Evolutionary conservation across 2,329 filamentous ascomycete genomes (phyloP).

Genomic region (Aspergillus sp.): DNA sequence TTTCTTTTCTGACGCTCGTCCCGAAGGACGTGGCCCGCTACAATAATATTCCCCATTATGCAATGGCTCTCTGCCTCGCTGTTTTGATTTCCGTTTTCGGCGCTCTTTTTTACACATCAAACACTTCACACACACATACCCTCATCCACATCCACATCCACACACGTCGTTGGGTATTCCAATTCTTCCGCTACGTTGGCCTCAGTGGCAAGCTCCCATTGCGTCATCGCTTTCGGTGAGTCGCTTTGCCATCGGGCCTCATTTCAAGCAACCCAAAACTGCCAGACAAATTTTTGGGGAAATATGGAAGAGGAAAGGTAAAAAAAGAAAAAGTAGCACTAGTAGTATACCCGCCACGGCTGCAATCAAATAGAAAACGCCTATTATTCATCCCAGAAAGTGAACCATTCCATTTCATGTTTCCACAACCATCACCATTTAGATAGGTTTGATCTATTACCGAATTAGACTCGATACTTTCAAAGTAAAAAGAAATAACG

Average conservation of each 20-base stretch:
- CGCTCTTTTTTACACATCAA: not conserved
- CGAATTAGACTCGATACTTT: slow-evolving; percentile 7
- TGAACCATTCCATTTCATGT: slow-evolving; percentile 1
- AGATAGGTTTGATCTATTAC: slow-evolving; percentile 56
- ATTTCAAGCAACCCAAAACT: not conserved
- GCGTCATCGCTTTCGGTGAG: slow-evolving; percentile 2
- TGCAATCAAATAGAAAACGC: slow-evolving; percentile 14
- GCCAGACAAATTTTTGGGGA: not conserved
- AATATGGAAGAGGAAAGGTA: not conserved
- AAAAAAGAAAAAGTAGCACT: not conserved
- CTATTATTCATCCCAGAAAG: slow-evolving; percentile 4
- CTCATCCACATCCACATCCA: not conserved
- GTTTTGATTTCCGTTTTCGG: not conserved
- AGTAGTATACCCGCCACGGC: not conserved
- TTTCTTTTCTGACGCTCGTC: not conserved
- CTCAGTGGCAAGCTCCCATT: not conserved
- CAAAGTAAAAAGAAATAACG: not conserved
- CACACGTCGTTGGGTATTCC: slow-evolving; percentile 1
- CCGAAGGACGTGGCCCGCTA: not conserved
- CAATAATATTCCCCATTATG: not conserved
- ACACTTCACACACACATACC: not conserved
- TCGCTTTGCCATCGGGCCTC: not conserved
- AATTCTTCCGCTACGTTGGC: slow-evolving; percentile 6
- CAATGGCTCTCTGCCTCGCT: not conserved
- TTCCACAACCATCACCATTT: slow-evolving; percentile 20